Base-by-base conservation (phyloP, 768 basidiomycete genomes). In the Amanita subjunquillea region DNA sequence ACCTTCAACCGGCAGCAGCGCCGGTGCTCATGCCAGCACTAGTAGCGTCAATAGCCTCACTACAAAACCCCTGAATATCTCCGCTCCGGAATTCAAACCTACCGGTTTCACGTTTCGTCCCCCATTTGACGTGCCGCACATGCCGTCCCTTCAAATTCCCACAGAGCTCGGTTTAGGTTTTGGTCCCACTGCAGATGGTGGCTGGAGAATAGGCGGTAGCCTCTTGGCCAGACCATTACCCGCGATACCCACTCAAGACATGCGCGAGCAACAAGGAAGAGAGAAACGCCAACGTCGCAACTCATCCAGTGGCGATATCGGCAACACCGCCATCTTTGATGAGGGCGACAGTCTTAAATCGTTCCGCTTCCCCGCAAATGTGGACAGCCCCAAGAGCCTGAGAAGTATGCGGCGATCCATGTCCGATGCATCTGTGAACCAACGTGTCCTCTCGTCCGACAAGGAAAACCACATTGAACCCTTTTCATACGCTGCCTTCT, bases 31-130 rank as follows among this genome's bases (percentile, higher is more conserved):
- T n/a, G 51, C 34, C 8, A 45, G 43, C 25, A 46, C 29, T 6
- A 53, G 36, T 23, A 53, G 43, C 36, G 4, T 45, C 4, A 30
- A 37, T 15, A 51, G 50, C 17, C 27, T 51, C 30, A 36, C n/a
- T 42, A 80, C 80, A 23, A 83, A 82, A 58, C 78, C 82, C n/a
- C 77, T 92, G 52, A 92, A 91, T 61, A 80, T 79, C 4, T 76
- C 83, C 20, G 90, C 90, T 2, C 77, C 77, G 12, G 90, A 90
- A 64, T 92, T 92, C 68, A 90, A 84, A 61, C 90, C 90, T 6
- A 65, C 68, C 3, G 75, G 76, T 15, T 91, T 91, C 66, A 87
- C 79, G 15, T 91, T 92, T 77, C 73, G 75, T n/a, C 78, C 82
- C 29, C 83, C 86, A 12, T 65, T 77, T 8, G 83, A 78, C 47